Percentiles rank a stretch among this genome's conserved stretches.
Conservation (phyloP, 2,329 filamentous ascomycete genomes). For the Colletotrichum eremochloae region DNA sequence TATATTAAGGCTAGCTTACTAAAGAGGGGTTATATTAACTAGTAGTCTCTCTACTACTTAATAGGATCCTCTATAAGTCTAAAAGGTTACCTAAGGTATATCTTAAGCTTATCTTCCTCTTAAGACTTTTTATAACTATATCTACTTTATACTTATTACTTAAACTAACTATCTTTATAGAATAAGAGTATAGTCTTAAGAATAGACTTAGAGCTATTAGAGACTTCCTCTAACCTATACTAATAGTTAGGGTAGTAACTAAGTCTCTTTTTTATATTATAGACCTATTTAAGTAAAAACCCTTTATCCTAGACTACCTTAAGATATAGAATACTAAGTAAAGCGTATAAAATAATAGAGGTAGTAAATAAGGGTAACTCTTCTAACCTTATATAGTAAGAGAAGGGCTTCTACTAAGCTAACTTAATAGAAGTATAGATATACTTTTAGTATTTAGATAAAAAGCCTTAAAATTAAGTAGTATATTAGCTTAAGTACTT, state of each 20-base stretch:
- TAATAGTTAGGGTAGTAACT: not conserved
- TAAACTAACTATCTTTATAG: not conserved
- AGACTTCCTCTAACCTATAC: not conserved
- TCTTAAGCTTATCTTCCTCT: too few relatives aligned
- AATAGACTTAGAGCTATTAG: not conserved
- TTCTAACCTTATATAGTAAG: not conserved
- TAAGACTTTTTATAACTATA: not conserved
- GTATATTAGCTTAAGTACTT: not conserved
- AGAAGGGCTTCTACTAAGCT: not conserved
- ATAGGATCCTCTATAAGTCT: too few relatives aligned
- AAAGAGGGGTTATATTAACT: too few relatives aligned
- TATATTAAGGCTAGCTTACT: too few relatives aligned
- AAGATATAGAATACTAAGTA: not conserved
- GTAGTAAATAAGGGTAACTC: conserved; percentile 1
- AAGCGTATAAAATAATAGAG: conserved; percentile 1
- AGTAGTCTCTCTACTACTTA: too few relatives aligned
- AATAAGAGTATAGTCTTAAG: not conserved
- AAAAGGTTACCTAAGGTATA: too few relatives aligned
- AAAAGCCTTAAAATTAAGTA: not conserved
- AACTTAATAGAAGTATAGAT: not conserved
- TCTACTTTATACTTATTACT: not conserved
- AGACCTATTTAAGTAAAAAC: not conserved
- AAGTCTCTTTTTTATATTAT: not conserved
- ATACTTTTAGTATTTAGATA: not conserved
- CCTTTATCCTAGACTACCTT: not conserved